phyloP scores from a whole-genome alignment of 257 asterid genomes.

The Vinca minor region DNA sequence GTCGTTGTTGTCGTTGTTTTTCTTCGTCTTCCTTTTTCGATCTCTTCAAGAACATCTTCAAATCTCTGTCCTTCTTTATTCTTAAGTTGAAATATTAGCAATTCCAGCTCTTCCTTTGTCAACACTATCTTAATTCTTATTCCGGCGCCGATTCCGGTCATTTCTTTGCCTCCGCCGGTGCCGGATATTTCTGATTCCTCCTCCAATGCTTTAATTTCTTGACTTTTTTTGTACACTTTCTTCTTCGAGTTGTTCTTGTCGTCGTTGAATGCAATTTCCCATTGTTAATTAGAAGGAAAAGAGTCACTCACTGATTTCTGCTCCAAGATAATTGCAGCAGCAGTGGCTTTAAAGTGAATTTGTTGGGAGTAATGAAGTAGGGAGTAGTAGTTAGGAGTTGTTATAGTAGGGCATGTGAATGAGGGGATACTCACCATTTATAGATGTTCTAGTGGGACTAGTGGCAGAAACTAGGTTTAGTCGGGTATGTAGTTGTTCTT shows the following conservation, averaged over 20 bases:
- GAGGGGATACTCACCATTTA: constrained; percentile 13
- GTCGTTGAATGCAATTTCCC: constrained; percentile 65
- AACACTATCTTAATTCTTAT: constrained; percentile 53
- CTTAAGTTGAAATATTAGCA: constrained; percentile 44
- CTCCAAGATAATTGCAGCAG: background rate
- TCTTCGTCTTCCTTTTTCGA: constrained; percentile 37
- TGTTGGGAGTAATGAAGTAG: background rate
- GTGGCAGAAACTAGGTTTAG: no score
- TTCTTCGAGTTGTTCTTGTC: constrained; percentile 1
- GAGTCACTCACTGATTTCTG: background rate
- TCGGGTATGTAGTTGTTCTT: no score
- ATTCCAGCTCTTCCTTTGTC: constrained; percentile 58
- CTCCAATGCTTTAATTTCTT: background rate
- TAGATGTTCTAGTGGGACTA: background rate
- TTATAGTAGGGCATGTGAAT: constrained; percentile 24
- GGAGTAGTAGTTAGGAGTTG: constrained; percentile 22
- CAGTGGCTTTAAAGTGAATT: background rate
- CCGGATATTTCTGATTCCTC: background rate
- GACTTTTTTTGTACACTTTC: background rate
- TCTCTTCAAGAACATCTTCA: constrained; percentile 51
- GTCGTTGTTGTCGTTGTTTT: no score
- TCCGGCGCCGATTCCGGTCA: constrained; percentile 3
- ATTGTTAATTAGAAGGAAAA: constrained; percentile 11
- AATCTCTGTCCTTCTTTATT: constrained; percentile 31
- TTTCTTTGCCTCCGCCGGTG: no score